These are phyloP conservation scores for Diaporthe sp. DNA, from an alignment of 2,329 filamentous ascomycete species.

Conservation along the genomic window DNA sequence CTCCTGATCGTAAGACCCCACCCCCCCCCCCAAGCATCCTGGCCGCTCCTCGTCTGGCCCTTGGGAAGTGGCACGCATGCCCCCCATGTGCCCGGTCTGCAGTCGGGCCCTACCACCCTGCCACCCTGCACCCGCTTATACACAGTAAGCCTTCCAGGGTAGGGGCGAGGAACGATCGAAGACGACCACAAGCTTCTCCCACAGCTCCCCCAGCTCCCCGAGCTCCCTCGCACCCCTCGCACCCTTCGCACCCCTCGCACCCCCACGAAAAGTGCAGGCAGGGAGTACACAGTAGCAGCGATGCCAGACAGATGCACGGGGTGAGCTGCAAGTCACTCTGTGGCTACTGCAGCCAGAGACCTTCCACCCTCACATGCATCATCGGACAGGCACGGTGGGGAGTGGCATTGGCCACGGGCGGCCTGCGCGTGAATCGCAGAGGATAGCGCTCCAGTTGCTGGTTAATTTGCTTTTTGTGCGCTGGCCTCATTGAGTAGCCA, in stretches of 20 bases:
- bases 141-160: conserved; percentile 1
- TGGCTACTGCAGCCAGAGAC: conserved; percentile 12
- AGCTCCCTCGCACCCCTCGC: no score
- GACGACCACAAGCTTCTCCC: conserved; percentile 14
- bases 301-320: conserved; percentile 14
- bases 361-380: conserved; percentile 9
- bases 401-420: not conserved
- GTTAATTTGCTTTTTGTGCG: not conserved
- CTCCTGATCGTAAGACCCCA: conserved; percentile 26
- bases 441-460: not conserved
- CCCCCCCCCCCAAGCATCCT: conserved; percentile 10
- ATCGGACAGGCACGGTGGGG: not conserved
- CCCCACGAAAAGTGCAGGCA: not conserved
- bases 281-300: conserved; percentile 2
- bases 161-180: conserved; percentile 14
- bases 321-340: conserved; percentile 8
- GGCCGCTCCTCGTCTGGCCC: not conserved
- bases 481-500: not conserved
- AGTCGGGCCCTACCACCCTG: conserved; percentile 23
- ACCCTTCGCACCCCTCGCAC: no score
- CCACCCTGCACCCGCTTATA: not conserved
- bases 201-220: not conserved
- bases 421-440: not conserved
- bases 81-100: conserved; percentile 16
- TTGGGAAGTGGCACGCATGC: conserved; percentile 3